A percentile compares a stretch with the other conserved stretches of the same genome.
These are phyloP conservation scores for Stagonosporopsis rhizophila DNA, from an alignment of 2,329 filamentous ascomycete genomes.

Conservation along the genomic window DNA sequence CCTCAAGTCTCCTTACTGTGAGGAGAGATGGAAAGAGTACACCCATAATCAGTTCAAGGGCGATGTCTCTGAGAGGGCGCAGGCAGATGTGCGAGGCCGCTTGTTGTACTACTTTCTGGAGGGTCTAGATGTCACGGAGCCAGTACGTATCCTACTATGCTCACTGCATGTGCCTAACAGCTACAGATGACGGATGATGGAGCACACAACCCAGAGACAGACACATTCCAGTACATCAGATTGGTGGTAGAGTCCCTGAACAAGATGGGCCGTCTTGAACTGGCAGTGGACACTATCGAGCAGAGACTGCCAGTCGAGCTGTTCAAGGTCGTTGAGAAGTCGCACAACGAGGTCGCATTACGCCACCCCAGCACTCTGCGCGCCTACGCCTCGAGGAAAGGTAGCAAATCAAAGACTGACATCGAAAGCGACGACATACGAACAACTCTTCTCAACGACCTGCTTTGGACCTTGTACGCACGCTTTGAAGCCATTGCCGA, in stretches of 20 bases:
- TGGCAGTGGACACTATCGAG: slow-evolving; percentile 87
- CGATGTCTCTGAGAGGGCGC: slow-evolving; percentile 41
- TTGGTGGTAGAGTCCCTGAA: slow-evolving; percentile 88
- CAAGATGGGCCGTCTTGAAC: slow-evolving; percentile 84
- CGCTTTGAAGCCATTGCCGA: slow-evolving; percentile 98
- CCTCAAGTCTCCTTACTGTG: slow-evolving; percentile 96
- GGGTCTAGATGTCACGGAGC: slow-evolving; percentile 60
- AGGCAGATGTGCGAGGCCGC: slow-evolving; percentile 56
- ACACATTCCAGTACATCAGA: slow-evolving; percentile 92
- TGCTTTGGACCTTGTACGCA: slow-evolving; percentile 90
- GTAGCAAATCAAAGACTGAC: slow-evolving; percentile 64
- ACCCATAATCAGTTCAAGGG: slow-evolving; percentile 68
- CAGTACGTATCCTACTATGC: slow-evolving; percentile 29
- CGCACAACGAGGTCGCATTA: slow-evolving; percentile 91
- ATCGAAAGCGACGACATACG: slow-evolving; percentile 75
- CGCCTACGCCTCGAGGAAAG: slow-evolving; percentile 58
- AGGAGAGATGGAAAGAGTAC: slow-evolving; percentile 90
- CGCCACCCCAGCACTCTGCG: slow-evolving; percentile 84
- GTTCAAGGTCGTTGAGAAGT: slow-evolving; percentile 92
- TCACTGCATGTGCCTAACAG: slow-evolving; percentile 29
- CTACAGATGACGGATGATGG: slow-evolving; percentile 77
- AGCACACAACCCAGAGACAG: slow-evolving; percentile 89
- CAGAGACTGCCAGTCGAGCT: slow-evolving; percentile 92
- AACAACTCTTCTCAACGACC: slow-evolving; percentile 85
- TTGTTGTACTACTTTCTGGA: slow-evolving; percentile 65